Base-by-base conservation (phyloP, 1,139 yeast species). In the Candida sojae region DNA sequence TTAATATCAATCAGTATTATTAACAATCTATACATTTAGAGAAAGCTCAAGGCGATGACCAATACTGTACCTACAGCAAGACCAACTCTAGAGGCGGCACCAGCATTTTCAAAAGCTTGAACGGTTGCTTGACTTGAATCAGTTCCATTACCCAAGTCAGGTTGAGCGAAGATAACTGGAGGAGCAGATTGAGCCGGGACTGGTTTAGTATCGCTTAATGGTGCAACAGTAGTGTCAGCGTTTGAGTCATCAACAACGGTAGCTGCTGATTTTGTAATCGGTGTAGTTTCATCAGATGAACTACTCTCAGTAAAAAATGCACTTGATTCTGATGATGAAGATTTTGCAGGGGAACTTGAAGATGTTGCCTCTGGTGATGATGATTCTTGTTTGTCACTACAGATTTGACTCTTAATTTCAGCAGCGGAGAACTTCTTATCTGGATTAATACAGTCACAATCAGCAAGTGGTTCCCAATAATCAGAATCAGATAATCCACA, bases 401-500 rank as follows among this genome's bases (percentile, higher is more conserved):
- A 41, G 21, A 41, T 41, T 13, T 41, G 43, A 25, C 30, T 25
- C 32, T 41, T 41, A 12, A 41, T 32, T 3, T 41, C 38, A 8
- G 31, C 6, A 23, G 29, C 32, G 4, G 43, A 41, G 9, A 25
- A 12, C 17, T 39, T 31, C 8, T 33, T 33, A n/a, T 41, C 31
- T 33, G 43, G 43, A 17, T 41, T 41, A 17, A 41, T 41, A 41
- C 43, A 41, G 13, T 41, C 43, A 25, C 43, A 41, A n/a, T 41
- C 31, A n/a, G 43, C 31, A n/a, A 41, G 30, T 32, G 43, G 43
- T 33, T 41, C 32, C 43, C 43, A 41, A n/a, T 41, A 41, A 12
- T 32, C 38, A 7, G 21, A 23, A n/a, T 41, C 43, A n/a, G 38
- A 32, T 26, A 41, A 33, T 7, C 13, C 23, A 32, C 43, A 41